These are phyloP conservation scores for Thelephora aurantiotincta DNA, from an alignment of 768 basidiomycete species.

Conservation along the genomic window DNA sequence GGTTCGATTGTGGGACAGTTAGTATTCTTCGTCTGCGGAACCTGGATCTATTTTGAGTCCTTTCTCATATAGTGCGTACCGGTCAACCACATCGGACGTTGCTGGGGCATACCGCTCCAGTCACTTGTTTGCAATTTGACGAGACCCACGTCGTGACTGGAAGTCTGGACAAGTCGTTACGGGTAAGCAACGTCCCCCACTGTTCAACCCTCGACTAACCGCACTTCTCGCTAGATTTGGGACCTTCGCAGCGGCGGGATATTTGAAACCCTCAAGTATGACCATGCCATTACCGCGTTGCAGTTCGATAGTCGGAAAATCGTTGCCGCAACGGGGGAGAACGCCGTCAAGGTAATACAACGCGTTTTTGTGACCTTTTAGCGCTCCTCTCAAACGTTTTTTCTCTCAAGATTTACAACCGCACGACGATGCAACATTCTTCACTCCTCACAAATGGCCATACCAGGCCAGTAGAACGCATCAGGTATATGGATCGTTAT, in stretches of 20 bases:
- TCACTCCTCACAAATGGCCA: constrained; percentile 87
- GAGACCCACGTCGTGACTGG: constrained; percentile 89
- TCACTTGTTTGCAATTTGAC: constrained; percentile 94
- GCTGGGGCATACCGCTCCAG: constrained; percentile 82
- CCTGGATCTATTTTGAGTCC: background rate
- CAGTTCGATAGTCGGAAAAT: constrained; percentile 96
- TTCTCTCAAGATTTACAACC: constrained; percentile 75
- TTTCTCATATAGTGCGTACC: constrained; percentile 67
- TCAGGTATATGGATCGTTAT: constrained; percentile 95
- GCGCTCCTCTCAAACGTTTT: background rate
- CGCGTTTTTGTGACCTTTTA: background rate
- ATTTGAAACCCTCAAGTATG: constrained; percentile 82
- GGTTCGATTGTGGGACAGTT: constrained; percentile 99
- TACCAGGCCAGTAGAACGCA: constrained; percentile 68
- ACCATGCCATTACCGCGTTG: constrained; percentile 77
- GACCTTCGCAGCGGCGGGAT: constrained; percentile 84
- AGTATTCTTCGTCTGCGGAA: constrained; percentile 22
- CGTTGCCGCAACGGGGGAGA: constrained; percentile 84
- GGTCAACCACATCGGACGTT: constrained; percentile 93
- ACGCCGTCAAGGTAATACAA: constrained; percentile 69
- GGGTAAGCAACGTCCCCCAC: constrained; percentile 33
- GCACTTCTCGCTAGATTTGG: constrained; percentile 57
- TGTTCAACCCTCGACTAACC: background rate
- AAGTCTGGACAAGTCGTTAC: constrained; percentile 83
- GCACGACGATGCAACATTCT: constrained; percentile 83